Evolutionary conservation across 1,284 basidiomycete species (phyloP).

Genomic region (Heterobasidion parviporum): DNA sequence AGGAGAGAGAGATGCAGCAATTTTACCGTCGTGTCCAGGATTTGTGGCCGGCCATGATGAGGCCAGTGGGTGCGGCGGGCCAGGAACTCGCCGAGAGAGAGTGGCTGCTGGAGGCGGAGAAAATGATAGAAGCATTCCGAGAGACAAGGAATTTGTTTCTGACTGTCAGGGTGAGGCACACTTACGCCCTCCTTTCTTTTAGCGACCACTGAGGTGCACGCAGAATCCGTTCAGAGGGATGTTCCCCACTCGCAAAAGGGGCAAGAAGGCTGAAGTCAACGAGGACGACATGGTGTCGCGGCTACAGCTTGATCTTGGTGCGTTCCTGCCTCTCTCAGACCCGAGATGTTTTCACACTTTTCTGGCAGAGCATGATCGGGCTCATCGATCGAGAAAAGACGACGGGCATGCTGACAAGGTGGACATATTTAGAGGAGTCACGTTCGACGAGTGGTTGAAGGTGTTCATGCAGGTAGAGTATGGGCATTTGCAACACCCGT

Average conservation of each 20-base stretch:
- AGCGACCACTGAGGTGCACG: conserved; percentile 16
- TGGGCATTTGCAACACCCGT: not conserved
- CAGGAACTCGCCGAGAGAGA: conserved; percentile 40
- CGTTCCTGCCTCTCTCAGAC: conserved; percentile 11
- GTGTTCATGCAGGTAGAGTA: conserved; percentile 67
- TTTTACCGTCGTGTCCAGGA: conserved; percentile 43
- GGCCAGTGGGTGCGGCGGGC: conserved; percentile 9
- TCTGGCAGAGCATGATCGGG: conserved; percentile 37
- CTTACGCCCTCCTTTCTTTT: conserved; percentile 2
- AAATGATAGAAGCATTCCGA: conserved; percentile 82
- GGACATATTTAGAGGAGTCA: conserved; percentile 73
- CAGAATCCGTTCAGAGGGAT: conserved; percentile 54
- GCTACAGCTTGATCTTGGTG: conserved; percentile 68
- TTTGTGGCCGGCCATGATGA: conserved; percentile 33
- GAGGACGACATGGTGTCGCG: conserved; percentile 71
- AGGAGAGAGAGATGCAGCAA: conserved; percentile 50
- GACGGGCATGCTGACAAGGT: conserved; percentile 26
- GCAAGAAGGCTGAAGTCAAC: conserved; percentile 47
- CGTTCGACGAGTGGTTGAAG: conserved; percentile 79
- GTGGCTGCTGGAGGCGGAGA: conserved; percentile 83
- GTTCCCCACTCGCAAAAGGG: conserved; percentile 42
- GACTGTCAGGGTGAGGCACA: conserved; percentile 53
- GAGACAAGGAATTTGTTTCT: conserved; percentile 80
- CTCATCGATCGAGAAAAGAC: conserved; percentile 21
- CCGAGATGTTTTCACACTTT: not conserved